phyloP scores from a whole-genome alignment of 495 filamentous ascomycete genomes.

The Hypoxylon fragiforme region DNA sequence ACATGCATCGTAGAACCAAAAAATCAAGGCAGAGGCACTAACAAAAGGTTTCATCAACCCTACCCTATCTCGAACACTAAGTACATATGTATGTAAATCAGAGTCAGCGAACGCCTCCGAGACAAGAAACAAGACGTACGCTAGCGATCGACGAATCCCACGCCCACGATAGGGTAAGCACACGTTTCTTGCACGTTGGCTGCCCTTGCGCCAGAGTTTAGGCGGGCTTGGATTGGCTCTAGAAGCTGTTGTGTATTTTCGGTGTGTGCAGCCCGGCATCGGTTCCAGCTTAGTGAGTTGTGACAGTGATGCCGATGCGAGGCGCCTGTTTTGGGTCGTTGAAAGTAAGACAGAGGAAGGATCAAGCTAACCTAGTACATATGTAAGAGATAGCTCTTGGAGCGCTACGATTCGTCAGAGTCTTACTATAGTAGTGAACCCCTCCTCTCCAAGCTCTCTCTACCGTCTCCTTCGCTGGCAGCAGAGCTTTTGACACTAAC shows the following conservation, averaged over 20 bases:
- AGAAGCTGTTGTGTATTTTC: slow-evolving; percentile 10
- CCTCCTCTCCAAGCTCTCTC: slow-evolving; percentile 17
- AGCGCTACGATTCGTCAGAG: slow-evolving; percentile 23
- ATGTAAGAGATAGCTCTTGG: slow-evolving; percentile 10
- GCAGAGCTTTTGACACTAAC: slow-evolving; percentile 19
- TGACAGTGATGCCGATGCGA: slow-evolving; percentile 23
- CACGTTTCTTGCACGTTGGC: slow-evolving; percentile 37
- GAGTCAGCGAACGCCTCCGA: slow-evolving; percentile 28
- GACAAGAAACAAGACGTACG: slow-evolving; percentile 2
- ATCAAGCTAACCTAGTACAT: too few relatives aligned
- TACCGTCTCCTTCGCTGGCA: slow-evolving; percentile 1
- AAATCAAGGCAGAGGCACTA: slow-evolving; percentile 16
- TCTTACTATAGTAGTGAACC: too few relatives aligned
- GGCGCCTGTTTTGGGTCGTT: slow-evolving; percentile 31
- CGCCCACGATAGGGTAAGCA: slow-evolving; percentile 26
- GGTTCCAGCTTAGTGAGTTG: slow-evolving; percentile 17
- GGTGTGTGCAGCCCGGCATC: slow-evolving; percentile 13
- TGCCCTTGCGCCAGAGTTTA: slow-evolving; percentile 4
- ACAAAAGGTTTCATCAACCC: slow-evolving; percentile 22
- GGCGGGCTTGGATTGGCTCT: slow-evolving; percentile 15
- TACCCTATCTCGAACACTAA: slow-evolving; percentile 8
- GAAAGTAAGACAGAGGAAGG: slow-evolving; percentile 11
- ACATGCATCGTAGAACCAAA: slow-evolving; percentile 10
- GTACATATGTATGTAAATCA: not conserved
- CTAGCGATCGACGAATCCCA: slow-evolving; percentile 32